Evolutionary conservation across 257 asterid species (phyloP), one percentile per base, ranked within the genome.

Genomic region (Gentiana dahurica): DNA sequence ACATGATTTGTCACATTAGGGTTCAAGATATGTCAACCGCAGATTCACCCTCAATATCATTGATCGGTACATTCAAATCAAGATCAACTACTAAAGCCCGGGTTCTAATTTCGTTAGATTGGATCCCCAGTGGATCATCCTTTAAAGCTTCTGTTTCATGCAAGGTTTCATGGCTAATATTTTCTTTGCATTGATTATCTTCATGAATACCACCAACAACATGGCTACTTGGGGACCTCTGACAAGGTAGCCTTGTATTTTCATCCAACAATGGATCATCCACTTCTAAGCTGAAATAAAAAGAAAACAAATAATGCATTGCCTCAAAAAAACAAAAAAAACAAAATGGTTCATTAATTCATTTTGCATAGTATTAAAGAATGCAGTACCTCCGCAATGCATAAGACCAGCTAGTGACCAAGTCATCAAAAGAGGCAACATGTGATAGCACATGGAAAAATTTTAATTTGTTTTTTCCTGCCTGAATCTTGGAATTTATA

Each of bases 371-470:
- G 45, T 33, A 57, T 12, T 53, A 48, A 60, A 49, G 54, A 5
- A 39, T 34, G 43, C 43, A 72, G 35, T 85, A 92, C 99, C 99
- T 80, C 58, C 78, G 88, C 66, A 92, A 59, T 53, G 77, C 63
- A 64, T 85, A 79, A 3, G 82, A 94, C 99, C 97, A 85, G 76
- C 84, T 74, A 66, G 68, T 71, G 53, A 88, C 84, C 82, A 88
- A 72, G 68, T 92, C 97, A 64, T 92, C 99, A 52, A 92, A 89
- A 75, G 80, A 88, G 59, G 99, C 95, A 68, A 86, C 91, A 73
- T 92, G 99, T 57, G 99, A 92, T 37, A 84, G 79, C 57, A 92
- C 67, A 49, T 79, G 87, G 62, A 76, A 57, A 57, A 80, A 92
- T 34, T 77, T 88, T 65, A 63, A 70, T 71, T 77, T 78, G 62